Percentiles rank a stretch among this genome's conserved stretches.
These are phyloP conservation scores for Pichia sp. DNA, from an alignment of 1,139 yeast genomes.

Conservation along the genomic window DNA sequence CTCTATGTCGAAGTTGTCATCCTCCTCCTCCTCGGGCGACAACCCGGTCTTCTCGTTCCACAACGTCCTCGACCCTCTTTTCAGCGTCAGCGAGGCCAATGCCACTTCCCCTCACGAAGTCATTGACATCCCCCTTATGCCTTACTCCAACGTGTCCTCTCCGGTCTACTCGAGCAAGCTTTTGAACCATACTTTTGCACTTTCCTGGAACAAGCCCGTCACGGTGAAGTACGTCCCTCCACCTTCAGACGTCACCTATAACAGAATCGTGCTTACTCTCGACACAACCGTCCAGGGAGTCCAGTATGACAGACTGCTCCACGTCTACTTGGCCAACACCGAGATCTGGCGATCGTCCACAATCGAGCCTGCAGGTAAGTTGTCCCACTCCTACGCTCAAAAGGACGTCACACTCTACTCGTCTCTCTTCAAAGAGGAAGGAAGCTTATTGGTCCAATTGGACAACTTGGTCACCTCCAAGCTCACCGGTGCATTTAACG, in stretches of 20 bases:
- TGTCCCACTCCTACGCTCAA: conserved; percentile 43
- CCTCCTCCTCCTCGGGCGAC: not conserved
- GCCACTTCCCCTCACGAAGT: conserved; percentile 23
- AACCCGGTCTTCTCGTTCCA: not conserved
- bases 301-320: conserved; percentile 76
- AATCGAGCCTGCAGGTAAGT: conserved; percentile 59
- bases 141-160: conserved; percentile 31
- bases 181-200: conserved; percentile 47
- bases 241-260: conserved; percentile 38
- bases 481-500: conserved; percentile 59
- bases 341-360: conserved; percentile 86
- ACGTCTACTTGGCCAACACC: conserved; percentile 58
- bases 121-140: conserved; percentile 30
- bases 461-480: conserved; percentile 58
- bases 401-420: conserved; percentile 65
- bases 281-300: conserved; percentile 58
- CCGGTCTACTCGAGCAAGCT: conserved; percentile 42
- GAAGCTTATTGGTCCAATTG: conserved; percentile 50
- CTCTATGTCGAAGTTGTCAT: not conserved
- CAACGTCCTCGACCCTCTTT: not conserved
- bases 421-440: conserved; percentile 42
- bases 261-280: conserved; percentile 57
- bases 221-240: conserved; percentile 35
- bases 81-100: not conserved
- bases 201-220: conserved; percentile 57